Evolutionary conservation across 108 stramenopile species (phyloP), one percentile per base, ranked within the genome.

Genomic region (Discostella pseudostelligera): DNA sequence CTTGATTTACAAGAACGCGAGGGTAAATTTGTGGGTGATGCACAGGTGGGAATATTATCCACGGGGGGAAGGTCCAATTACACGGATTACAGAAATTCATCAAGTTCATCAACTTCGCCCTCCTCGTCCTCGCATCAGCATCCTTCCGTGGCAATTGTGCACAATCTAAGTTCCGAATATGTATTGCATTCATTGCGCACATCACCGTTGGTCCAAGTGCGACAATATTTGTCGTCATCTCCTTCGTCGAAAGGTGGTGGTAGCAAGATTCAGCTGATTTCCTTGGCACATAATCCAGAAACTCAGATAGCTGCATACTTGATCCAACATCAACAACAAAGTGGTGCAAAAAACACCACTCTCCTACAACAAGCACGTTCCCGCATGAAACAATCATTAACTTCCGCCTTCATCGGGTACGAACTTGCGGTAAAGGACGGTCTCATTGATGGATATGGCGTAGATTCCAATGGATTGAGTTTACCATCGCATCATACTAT

Each of bases 391-490:
- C 45, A 81, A 51, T 71, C 60, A 39, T 65, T 89, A 70, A 80
- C 76, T 0, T 75, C 83, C 16, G 84, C 89, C 0, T 87, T 93
- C 56, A 44, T 74, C 16, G 72, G 79, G 43, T 76, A 87, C 39
- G 81, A 93, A 76, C 53, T 71, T 10, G 57, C 73, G 58, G 79
- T 82, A 13, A 62, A 21, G 10, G 67, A 76, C 17, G 71, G 60
- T 24, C 46, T 45, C 53, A 84, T 69, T 19, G 55, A 72, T 64
- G 76, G 72, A 22, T 93, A 84, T 59, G 92, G 92, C 14, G 72
- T 93, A 20, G 80, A 77, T 47, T 87, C 87, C 56, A 90, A 93
- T 70, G 92, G 92, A 5, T 69, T 93, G 32, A 78, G 83, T 6
- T 74, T 93, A 51, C 87, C 83, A 10, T 17, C 46, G 4, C 43